These are phyloP conservation scores for Acer campestre DNA, from an alignment of 345 rosid genomes.

Conservation along the genomic window DNA sequence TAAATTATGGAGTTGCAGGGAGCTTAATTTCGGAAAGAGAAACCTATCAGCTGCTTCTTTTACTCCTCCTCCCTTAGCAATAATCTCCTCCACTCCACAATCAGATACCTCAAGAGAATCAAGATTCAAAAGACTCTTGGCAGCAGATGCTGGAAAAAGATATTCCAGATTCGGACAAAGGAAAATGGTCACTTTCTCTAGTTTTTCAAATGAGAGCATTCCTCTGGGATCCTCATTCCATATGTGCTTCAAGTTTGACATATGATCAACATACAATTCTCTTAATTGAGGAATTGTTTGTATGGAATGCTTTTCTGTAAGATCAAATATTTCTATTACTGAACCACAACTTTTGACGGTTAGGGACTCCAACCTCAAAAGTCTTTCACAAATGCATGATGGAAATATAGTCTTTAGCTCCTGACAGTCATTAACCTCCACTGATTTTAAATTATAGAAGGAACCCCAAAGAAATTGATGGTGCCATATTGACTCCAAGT, in stretches of 20 bases:
- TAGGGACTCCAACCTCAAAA: slow-evolving; percentile 8
- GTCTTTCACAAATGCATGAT: not conserved
- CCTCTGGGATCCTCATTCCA: not conserved
- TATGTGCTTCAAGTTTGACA: not conserved
- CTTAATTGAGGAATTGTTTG: no score
- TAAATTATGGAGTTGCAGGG: not conserved
- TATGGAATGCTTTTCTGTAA: not conserved
- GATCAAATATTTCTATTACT: slow-evolving; percentile 17
- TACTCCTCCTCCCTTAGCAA: not conserved
- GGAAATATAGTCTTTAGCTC: slow-evolving; percentile 18
- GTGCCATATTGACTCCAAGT: no score
- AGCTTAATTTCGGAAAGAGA: slow-evolving; percentile 17
- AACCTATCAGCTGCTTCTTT: not conserved
- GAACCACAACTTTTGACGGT: not conserved
- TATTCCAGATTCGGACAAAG: not conserved
- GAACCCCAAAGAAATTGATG: no score
- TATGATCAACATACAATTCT: not conserved
- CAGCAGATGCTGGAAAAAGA: slow-evolving; percentile 11
- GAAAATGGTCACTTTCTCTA: not conserved
- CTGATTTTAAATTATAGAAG: not conserved
- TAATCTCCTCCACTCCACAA: not conserved
- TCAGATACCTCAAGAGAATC: not conserved
- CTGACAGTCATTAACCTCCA: not conserved
- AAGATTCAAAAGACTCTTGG: not conserved
- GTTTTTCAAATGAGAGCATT: not conserved